These are phyloP conservation scores for Xylariaceae sp. DNA, from an alignment of 2,329 filamentous ascomycete genomes.

Conservation along the genomic window DNA sequence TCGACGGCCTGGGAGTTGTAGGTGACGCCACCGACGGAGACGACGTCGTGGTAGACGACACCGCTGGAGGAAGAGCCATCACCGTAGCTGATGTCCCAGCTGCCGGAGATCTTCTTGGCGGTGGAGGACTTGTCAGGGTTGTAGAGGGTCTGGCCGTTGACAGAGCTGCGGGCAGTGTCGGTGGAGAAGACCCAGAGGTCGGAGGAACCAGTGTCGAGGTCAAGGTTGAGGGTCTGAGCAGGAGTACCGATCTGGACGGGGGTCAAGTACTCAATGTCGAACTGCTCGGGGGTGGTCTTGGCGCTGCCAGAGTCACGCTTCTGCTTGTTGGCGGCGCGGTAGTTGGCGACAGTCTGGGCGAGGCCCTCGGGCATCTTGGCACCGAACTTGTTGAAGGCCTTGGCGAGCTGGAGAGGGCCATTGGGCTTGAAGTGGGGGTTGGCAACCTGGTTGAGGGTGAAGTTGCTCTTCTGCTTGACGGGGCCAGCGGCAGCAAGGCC, in stretches of 20 bases:
- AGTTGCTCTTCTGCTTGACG: slow-evolving; percentile 21
- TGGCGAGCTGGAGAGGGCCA: slow-evolving; percentile 27
- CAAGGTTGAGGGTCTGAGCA: slow-evolving; percentile 32
- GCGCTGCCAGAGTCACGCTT: slow-evolving; percentile 28
- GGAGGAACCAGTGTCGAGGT: slow-evolving; percentile 35
- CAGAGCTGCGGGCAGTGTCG: slow-evolving; percentile 19
- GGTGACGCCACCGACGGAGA: slow-evolving; percentile 30
- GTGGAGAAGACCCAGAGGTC: slow-evolving; percentile 35
- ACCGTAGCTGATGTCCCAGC: slow-evolving; percentile 32
- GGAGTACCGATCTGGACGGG: slow-evolving; percentile 33
- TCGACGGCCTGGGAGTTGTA: slow-evolving; percentile 31
- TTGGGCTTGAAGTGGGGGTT: slow-evolving; percentile 27
- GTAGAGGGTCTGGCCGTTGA: slow-evolving; percentile 30
- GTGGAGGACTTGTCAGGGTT: slow-evolving; percentile 26
- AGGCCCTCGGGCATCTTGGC: slow-evolving; percentile 25
- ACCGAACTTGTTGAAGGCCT: slow-evolving; percentile 31
- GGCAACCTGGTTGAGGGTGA: slow-evolving; percentile 26
- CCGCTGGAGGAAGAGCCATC: slow-evolving; percentile 34
- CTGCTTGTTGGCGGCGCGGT: slow-evolving; percentile 18
- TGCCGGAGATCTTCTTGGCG: slow-evolving; percentile 26
- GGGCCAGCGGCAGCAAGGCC: slow-evolving; percentile 26
- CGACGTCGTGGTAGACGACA: slow-evolving; percentile 32
- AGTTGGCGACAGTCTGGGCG: slow-evolving; percentile 23
- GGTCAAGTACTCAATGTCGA: slow-evolving; percentile 31
- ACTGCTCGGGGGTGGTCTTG: slow-evolving; percentile 26